Base-by-base conservation (phyloP, 768 basidiomycete species). In the Sarcodon sp. region DNA sequence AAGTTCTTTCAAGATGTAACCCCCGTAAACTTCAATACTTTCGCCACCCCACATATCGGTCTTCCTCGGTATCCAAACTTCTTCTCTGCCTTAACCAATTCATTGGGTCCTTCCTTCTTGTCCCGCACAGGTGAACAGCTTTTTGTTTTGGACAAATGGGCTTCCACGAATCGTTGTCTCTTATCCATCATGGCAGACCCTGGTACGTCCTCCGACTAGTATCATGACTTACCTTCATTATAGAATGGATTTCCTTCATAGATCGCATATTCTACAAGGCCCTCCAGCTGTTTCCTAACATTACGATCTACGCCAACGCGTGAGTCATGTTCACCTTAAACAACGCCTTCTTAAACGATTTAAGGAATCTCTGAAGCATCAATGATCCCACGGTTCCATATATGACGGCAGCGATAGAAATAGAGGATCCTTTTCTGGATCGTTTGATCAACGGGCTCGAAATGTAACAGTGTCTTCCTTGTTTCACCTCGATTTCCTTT, bases 311-410 rank as follows among this genome's bases (percentile, higher is more conserved):
- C 52, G 91, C 87, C 2, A 93, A 91, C 63, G 73, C 80, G 77
- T 84, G 51, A 55, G 80, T 66, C 9, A 33, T 3, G 39, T 44
- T 34, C 21, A 46, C 48, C n/a, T 35, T 7, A 9, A 39, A 31
- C 33, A 18, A 16, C 35, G 33, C 8, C 11, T 2, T 18, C 43
- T 5, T n/a, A 52, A 15, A 52, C 46, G 6, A 39, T 36, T 21
- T 34, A 31, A 15, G 35, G 41, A 32, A 34, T 15, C 6, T 34
- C 7, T 2, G 0, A 51, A 83, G 81, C 3, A 62, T 87, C 12
- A 79, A 83, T 55, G 90, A 93, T 55, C 49, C 66, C 3, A 89
- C 89, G 0, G 90, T 94, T 2, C 87, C 91, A 0, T 93, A 85
- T 57, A 65, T 83, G 12, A 89, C 87, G 1, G 77, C 85, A 6